Evolutionary conservation across 257 asterid species (phyloP).

Genomic region (Primulina huaijiensis): DNA sequence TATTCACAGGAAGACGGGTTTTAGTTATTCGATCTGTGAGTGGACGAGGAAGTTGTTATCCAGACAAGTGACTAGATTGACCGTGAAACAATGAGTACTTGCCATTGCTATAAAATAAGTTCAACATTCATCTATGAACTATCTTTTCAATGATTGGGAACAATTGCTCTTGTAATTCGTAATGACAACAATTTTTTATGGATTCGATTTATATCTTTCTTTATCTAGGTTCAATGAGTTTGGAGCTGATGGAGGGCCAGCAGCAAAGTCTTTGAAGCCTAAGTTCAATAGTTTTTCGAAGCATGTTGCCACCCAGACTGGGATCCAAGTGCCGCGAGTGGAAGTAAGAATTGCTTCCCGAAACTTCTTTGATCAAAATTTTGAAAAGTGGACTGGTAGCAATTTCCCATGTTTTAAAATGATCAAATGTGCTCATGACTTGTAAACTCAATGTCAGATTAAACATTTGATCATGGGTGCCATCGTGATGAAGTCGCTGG

Average conservation of each 20-base stretch:
- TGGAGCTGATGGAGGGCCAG: conserved; percentile 88
- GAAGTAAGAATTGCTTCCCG: conserved; percentile 51
- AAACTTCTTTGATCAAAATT: conserved; percentile 10
- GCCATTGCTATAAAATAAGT: too few species aligned
- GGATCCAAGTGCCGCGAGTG: conserved; percentile 55
- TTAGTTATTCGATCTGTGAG: too few species aligned
- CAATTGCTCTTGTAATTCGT: neutral
- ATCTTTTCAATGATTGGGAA: too few species aligned
- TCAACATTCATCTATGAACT: too few species aligned
- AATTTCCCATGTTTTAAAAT: neutral
- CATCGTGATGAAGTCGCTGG: conserved; percentile 65
- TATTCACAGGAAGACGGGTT: too few species aligned
- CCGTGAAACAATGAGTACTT: too few species aligned
- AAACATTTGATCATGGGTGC: conserved; percentile 72
- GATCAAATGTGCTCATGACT: conserved; percentile 1
- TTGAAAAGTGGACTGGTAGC: neutral
- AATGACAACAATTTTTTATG: conserved; percentile 3
- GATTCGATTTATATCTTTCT: conserved; percentile 3
- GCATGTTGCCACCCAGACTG: conserved; percentile 62
- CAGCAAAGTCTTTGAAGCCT: conserved; percentile 61
- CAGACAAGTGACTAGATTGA: too few species aligned
- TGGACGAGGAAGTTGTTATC: too few species aligned
- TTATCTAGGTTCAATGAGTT: conserved; percentile 64
- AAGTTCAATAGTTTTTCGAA: conserved; percentile 63
- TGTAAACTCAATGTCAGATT: conserved; percentile 44